A percentile compares a stretch with the other conserved stretches of the same genome.
Evolutionary conservation across 495 filamentous ascomycete genomes (phyloP).

Genomic region (Neurospora africana): DNA sequence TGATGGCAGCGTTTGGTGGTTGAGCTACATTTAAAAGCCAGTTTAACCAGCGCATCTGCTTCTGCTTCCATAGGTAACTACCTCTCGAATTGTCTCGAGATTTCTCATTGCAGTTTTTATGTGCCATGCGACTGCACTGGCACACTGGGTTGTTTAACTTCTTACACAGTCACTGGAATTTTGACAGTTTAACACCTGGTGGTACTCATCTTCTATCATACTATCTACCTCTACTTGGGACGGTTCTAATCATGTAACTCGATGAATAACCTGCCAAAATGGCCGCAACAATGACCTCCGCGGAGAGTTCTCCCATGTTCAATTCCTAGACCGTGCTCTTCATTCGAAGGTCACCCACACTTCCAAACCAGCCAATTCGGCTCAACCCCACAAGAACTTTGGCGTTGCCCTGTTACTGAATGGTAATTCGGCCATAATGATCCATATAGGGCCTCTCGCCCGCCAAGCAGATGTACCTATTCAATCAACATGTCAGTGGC

Average conservation of each 20-base stretch:
- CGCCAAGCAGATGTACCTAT: background rate
- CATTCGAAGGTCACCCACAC: background rate
- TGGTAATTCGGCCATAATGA: background rate
- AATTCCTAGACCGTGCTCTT: background rate
- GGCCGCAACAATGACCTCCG: background rate
- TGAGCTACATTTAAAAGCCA: background rate
- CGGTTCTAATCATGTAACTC: background rate
- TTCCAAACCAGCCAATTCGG: background rate
- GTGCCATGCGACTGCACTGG: background rate
- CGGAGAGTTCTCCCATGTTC: background rate
- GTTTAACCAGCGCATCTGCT: background rate
- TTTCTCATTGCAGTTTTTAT: background rate
- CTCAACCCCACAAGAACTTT: background rate
- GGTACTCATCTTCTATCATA: background rate
- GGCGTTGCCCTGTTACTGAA: background rate
- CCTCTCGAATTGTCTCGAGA: background rate
- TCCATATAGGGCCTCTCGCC: background rate
- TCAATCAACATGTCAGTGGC: background rate
- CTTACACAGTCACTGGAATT: too few species aligned
- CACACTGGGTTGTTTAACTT: background rate
- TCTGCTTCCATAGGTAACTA: background rate
- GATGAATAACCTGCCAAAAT: background rate
- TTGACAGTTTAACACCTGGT: background rate
- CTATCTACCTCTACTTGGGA: background rate
- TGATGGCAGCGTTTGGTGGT: background rate